A percentile compares a stretch with the other conserved stretches of the same genome.
phyloP scores from a whole-genome alignment of 169 alveolate species.

The Cryptosporidium tyzzeri region DNA sequence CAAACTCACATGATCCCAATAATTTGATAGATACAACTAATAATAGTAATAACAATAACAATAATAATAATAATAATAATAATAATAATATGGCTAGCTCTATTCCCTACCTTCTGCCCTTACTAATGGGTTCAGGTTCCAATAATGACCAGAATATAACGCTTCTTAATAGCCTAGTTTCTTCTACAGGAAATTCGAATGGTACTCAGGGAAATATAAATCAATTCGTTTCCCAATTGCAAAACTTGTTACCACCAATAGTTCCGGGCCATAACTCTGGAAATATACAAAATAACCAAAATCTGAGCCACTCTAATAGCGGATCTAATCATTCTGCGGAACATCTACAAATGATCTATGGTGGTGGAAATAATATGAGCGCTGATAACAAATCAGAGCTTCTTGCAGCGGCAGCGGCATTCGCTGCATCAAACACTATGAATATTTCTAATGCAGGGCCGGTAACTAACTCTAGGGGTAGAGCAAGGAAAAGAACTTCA shows the following conservation, averaged over 20 bases:
- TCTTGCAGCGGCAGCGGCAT: conserved; percentile 77
- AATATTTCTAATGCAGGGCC: conserved; percentile 54
- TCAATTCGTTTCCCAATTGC: conserved; percentile 65
- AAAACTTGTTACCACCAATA: conserved; percentile 60
- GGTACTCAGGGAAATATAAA: conserved; percentile 48
- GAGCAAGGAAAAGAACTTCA: conserved; percentile 69
- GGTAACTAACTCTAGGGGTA: conserved; percentile 55
- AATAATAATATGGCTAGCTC: conserved; percentile 34
- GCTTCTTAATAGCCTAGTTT: conserved; percentile 64
- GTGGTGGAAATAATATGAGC: conserved; percentile 57
- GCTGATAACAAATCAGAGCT: conserved; percentile 73
- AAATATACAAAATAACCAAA: conserved; percentile 39
- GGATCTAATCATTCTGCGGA: conserved; percentile 68
- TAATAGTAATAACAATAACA: background rate
- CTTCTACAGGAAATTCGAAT: conserved; percentile 49
- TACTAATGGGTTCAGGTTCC: conserved; percentile 72
- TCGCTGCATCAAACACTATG: conserved; percentile 62
- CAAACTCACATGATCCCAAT: conserved; percentile 28
- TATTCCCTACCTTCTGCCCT: conserved; percentile 55
- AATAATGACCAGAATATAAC: conserved; percentile 68
- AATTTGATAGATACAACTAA: conserved; percentile 35
- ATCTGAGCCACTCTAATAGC: conserved; percentile 22
- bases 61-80: background rate
- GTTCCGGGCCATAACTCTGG: conserved; percentile 49
- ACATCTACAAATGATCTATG: conserved; percentile 70